A percentile compares a stretch with the other conserved stretches of the same genome.
Evolutionary conservation across 768 basidiomycete species (phyloP).

Genomic region (Tylopilus sp.): DNA sequence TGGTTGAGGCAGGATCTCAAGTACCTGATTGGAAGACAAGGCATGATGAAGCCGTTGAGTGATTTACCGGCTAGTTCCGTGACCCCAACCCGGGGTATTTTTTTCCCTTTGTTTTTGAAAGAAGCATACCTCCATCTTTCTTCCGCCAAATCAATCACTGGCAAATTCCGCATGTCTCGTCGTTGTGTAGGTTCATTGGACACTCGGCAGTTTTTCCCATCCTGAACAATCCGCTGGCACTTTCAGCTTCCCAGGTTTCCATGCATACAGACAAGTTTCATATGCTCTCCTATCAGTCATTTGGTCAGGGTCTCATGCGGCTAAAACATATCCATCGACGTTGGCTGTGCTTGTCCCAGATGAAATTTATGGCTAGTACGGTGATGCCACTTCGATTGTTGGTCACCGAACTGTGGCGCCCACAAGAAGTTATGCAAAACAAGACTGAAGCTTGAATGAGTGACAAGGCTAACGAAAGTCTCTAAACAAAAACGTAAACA

Average conservation of each 20-base stretch:
- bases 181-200: not conserved
- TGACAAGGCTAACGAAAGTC: not conserved
- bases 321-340: constrained; percentile 22
- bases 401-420: constrained; percentile 19
- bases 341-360: constrained; percentile 6
- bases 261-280: constrained; percentile 16
- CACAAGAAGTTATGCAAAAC: not conserved
- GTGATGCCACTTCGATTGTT: constrained; percentile 6
- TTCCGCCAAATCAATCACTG: constrained; percentile 2
- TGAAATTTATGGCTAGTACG: constrained; percentile 1
- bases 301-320: constrained; percentile 21
- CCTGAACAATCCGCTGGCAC: constrained; percentile 14
- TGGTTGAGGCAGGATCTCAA: constrained; percentile 17
- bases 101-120: not conserved
- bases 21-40: constrained; percentile 14
- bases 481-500: not conserved
- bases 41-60: not conserved
- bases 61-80: not conserved
- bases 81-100: not conserved
- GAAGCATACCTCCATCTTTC: not conserved
- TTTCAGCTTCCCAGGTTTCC: constrained; percentile 12
- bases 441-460: not conserved
- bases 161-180: constrained; percentile 2
- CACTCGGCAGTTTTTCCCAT: constrained; percentile 1
- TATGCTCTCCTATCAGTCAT: constrained; percentile 6